Evolutionary conservation across 2,329 filamentous ascomycete species (phyloP).

Genomic region (Talaromyces sp.): DNA sequence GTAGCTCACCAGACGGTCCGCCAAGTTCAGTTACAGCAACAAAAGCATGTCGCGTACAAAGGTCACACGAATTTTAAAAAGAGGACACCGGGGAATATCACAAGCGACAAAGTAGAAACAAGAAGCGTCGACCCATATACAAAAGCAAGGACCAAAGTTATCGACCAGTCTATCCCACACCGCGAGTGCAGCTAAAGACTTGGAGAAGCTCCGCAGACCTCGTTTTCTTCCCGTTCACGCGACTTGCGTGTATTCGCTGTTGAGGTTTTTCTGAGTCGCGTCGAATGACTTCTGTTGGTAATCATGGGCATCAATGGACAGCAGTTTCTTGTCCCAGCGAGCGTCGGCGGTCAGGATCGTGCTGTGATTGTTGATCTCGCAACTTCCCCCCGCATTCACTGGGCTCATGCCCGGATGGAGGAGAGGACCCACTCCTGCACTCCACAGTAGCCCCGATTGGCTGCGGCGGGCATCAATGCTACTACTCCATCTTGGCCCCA

Average conservation of each 20-base stretch:
- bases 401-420: not conserved
- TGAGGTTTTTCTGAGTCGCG: not conserved
- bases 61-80: constrained; percentile 6
- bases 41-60: constrained; percentile 8
- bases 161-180: not conserved
- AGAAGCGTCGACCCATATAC: not conserved
- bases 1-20: constrained; percentile 11
- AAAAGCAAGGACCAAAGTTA: not conserved
- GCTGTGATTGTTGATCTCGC: not conserved
- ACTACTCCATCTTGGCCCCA: not conserved
- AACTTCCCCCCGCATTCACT: not conserved
- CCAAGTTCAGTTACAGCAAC: constrained; percentile 6
- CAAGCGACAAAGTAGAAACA: not conserved
- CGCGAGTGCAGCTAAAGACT: not conserved
- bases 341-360: not conserved
- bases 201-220: not conserved
- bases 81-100: not conserved
- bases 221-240: not conserved
- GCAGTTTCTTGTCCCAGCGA: not conserved
- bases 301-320: not conserved
- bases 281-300: not conserved
- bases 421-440: not conserved
- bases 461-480: not conserved
- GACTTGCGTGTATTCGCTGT: not conserved
- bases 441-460: not conserved